phyloP scores from a whole-genome alignment of 345 rosid species.

The Eucalyptus curtisii region DNA sequence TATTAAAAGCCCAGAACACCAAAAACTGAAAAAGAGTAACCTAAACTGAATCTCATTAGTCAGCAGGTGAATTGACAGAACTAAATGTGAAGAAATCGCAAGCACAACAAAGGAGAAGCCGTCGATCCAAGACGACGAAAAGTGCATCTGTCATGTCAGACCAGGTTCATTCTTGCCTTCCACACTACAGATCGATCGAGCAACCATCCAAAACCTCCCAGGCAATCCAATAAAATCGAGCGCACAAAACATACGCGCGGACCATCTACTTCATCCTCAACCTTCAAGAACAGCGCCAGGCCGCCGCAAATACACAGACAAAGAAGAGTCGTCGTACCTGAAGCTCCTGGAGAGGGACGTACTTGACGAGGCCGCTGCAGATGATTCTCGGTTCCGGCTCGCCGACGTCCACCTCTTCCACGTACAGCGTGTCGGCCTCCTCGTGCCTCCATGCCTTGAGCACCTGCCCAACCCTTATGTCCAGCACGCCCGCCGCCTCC shows the following conservation, averaged over 20 bases:
- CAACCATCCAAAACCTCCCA: background rate
- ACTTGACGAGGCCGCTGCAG: slow-evolving; percentile 91
- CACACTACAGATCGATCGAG: background rate
- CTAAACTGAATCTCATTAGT: background rate
- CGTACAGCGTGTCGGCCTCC: slow-evolving; percentile 89
- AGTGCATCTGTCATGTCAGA: background rate
- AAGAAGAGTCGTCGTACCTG: slow-evolving; percentile 14
- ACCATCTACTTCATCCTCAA: background rate
- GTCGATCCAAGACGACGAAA: background rate
- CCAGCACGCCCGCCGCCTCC: slow-evolving; percentile 60
- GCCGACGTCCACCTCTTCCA: slow-evolving; percentile 85
- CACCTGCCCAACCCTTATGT: slow-evolving; percentile 71
- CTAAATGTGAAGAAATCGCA: background rate
- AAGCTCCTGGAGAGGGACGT: slow-evolving; percentile 48
- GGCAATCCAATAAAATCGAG: background rate
- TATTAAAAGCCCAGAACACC: background rate
- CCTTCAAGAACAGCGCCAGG: background rate
- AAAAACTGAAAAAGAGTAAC: background rate
- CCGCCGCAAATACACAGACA: background rate
- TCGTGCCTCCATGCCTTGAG: slow-evolving; percentile 91
- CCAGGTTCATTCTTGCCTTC: background rate
- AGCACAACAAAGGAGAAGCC: background rate
- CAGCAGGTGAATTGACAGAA: background rate
- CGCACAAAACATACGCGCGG: background rate
- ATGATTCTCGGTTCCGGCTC: slow-evolving; percentile 73